Base-by-base conservation (phyloP, 768 basidiomycete species). In the Myochromella boudieri region DNA sequence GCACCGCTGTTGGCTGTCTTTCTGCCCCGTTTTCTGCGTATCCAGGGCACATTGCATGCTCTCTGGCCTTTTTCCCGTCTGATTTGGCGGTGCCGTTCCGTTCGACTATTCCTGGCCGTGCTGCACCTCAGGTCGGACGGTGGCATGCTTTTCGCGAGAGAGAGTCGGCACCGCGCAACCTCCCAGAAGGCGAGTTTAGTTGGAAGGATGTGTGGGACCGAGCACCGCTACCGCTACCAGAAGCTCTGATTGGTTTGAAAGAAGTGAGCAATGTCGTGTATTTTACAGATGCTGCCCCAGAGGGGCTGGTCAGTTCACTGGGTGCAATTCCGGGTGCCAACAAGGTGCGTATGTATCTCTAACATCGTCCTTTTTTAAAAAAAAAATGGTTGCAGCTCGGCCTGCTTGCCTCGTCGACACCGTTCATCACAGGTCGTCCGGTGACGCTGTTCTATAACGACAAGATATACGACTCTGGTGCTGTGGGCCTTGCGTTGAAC, bases 371-470 rank as follows among this genome's bases (percentile, higher is more conserved):
- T 38, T 21, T 27, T 49, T 44, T 26, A 5, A 29, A 37, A 18
- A 32, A 15, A n/a, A 28, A 52, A 26, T 5, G 38, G 34, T 25
- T 48, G 25, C 57, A 88, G 81, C 64, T 88, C 42, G 86, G 87
- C 3, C 71, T 91, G 15, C 62, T 85, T 17, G 84, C 82, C 0
- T 72, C 87, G 0, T 84, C 87, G 2, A 91, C 90, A 2, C 87
- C 88, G 1, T 91, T 91, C 60, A 66, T 88, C 4, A 91, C 87
- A 1, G 90, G 88, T 11, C 68, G 84, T 15, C 82, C 84, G 0
- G 78, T 84, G 22, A 91, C 89, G 0, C 68, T 91, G 8, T 81
- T 90, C 49, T 64, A 74, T 48, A 77, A 85, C 40, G 67, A 71
- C 28, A 59, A 71, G 1, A 73, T 88, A 20, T 62, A 75, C 45